Conservation (phyloP, 192 early-diverging fungal species). For the Dissophora ornata region DNA sequence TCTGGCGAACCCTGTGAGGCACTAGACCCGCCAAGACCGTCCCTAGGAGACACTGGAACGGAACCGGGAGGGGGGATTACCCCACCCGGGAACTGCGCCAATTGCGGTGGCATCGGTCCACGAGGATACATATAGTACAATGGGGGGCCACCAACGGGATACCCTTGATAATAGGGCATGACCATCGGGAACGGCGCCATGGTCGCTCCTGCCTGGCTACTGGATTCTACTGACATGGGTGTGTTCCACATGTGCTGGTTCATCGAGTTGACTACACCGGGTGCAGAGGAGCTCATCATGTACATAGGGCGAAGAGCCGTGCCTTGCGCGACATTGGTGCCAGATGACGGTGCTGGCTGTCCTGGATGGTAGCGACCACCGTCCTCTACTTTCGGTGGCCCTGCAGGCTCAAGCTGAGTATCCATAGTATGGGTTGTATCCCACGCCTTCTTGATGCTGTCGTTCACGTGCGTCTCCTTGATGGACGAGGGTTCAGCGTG, state of each 20-base stretch:
- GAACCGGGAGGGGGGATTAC: conserved; percentile 4
- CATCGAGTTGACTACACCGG: conserved; percentile 11
- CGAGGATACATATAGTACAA: conserved; percentile 18
- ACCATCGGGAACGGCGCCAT: conserved; percentile 22
- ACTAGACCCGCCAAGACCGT: not conserved
- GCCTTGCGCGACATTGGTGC: not conserved
- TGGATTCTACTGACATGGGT: not conserved
- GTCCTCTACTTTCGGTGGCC: too few relatives aligned
- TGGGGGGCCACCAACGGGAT: conserved; percentile 19
- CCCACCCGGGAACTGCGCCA: conserved; percentile 24
- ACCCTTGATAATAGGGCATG: conserved; percentile 29
- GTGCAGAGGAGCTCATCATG: not conserved
- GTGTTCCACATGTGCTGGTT: conserved; percentile 18
- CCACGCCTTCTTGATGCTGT: conserved; percentile 31
- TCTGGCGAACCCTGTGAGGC: not conserved
- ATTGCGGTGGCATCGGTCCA: conserved; percentile 20
- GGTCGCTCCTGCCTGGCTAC: conserved; percentile 13
- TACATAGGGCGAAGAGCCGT: conserved; percentile 12
- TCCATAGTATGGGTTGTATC: conserved; percentile 8
- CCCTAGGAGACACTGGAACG: conserved; percentile 3
- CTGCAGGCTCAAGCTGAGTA: not conserved
- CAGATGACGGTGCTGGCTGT: not conserved
- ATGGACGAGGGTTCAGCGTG: not conserved
- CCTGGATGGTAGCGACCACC: too few relatives aligned
- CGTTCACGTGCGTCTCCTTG: conserved; percentile 8